A percentile compares a stretch with the other conserved stretches of the same genome.
Conservation (phyloP, 2,329 filamentous ascomycete genomes). For the Trichoderma lentiforme region DNA sequence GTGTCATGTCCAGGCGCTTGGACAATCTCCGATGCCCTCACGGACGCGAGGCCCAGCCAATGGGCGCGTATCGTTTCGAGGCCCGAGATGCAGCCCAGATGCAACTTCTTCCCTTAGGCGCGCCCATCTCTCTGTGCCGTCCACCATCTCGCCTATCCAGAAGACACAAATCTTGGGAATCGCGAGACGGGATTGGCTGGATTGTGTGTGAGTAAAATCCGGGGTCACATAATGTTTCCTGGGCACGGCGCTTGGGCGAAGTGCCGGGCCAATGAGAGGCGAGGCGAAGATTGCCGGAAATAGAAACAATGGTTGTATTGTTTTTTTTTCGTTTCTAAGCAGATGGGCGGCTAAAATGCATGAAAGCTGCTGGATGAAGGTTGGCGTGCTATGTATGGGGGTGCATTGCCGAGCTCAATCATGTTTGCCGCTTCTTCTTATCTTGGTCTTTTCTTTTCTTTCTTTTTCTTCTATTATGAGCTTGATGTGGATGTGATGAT, state of each 20-base stretch:
- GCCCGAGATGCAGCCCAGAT: neutral
- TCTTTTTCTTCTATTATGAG: neutral
- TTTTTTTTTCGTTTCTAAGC: neutral
- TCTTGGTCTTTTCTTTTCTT: neutral
- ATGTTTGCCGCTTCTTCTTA: neutral
- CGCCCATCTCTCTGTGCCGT: neutral
- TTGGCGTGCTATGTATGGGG: neutral
- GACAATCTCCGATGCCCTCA: neutral
- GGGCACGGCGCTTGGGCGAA: conserved; percentile 4
- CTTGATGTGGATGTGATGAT: neutral
- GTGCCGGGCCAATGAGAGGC: conserved; percentile 9
- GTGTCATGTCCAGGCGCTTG: neutral
- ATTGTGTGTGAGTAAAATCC: neutral
- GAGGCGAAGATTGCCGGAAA: neutral
- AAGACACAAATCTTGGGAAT: neutral
- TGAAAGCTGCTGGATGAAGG: neutral
- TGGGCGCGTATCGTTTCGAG: neutral
- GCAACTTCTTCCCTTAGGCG: neutral
- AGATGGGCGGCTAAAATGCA: neutral
- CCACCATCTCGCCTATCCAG: neutral
- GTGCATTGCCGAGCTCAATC: neutral
- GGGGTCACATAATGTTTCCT: neutral
- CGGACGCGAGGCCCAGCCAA: neutral
- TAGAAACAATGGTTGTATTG: neutral
- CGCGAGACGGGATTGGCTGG: neutral